phyloP scores from a whole-genome alignment of 1,284 basidiomycete genomes.

The Tilletia indica region DNA sequence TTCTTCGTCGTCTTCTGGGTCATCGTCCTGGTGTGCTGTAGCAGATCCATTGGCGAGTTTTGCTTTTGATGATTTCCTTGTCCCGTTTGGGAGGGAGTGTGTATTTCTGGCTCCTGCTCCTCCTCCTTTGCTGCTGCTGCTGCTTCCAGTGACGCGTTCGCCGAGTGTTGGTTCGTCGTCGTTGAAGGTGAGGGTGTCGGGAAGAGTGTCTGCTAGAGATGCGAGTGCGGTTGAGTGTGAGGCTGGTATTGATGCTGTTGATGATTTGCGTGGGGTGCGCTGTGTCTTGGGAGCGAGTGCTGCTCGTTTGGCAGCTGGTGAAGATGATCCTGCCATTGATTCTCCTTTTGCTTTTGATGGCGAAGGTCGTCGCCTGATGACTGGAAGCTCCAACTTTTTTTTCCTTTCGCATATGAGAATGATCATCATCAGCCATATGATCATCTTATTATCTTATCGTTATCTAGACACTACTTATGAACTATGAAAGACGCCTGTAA shows the following conservation, averaged over 20 bases:
- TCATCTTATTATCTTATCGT: no score
- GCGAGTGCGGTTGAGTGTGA: neutral
- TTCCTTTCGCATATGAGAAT: no score
- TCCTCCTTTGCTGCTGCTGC: no score
- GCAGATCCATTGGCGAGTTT: neutral
- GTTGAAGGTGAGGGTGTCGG: neutral
- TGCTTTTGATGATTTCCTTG: neutral
- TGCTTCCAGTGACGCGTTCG: neutral
- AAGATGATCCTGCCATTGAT: neutral
- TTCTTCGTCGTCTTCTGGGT: slow-evolving; percentile 11
- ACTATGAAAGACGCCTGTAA: no score
- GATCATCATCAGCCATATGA: no score
- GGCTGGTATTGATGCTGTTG: neutral
- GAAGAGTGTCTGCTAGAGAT: slow-evolving; percentile 6
- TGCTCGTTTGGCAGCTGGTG: neutral
- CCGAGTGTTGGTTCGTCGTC: neutral
- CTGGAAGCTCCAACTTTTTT: no score
- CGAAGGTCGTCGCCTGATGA: no score
- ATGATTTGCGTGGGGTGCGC: neutral
- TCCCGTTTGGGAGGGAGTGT: neutral
- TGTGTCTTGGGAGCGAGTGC: slow-evolving; percentile 15
- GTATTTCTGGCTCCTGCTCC: neutral
- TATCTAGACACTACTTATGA: no score
- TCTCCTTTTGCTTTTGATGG: neutral
- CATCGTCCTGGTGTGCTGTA: neutral